phyloP scores from a whole-genome alignment of 179 eudicot species.

The Silene coronaria region DNA sequence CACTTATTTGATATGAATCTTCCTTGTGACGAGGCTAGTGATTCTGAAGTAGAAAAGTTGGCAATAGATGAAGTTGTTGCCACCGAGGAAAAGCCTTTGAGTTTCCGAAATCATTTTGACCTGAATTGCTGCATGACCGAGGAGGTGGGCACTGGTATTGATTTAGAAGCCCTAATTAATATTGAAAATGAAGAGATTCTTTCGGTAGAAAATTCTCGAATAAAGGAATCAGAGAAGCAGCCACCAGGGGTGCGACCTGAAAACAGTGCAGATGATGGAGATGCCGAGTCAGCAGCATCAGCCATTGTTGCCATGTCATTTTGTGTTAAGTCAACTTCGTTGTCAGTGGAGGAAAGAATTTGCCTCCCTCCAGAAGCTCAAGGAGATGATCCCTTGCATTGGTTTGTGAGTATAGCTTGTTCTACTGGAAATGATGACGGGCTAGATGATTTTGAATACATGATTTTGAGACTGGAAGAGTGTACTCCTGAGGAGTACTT shows the following conservation, averaged over 20 bases:
- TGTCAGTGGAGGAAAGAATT: slow-evolving; percentile 3
- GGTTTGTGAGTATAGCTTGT: not conserved
- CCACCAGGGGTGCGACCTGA: not conserved
- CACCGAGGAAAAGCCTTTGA: slow-evolving; percentile 28
- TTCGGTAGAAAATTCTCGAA: slow-evolving; percentile 20
- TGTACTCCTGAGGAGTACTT: slow-evolving; percentile 63
- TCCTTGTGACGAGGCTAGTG: slow-evolving; percentile 47
- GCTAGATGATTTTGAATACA: slow-evolving; percentile 68
- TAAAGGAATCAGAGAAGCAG: slow-evolving; percentile 22
- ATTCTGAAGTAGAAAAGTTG: slow-evolving; percentile 31
- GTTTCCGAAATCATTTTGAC: slow-evolving; percentile 49
- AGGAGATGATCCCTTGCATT: slow-evolving; percentile 15
- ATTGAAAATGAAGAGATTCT: slow-evolving; percentile 38
- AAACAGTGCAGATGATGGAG: slow-evolving; percentile 19
- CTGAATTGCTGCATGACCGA: slow-evolving; percentile 61
- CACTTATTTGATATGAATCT: slow-evolving; percentile 59
- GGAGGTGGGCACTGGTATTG: slow-evolving; percentile 50
- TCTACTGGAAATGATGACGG: not conserved
- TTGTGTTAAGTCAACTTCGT: slow-evolving; percentile 14
- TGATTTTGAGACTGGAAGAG: slow-evolving; percentile 56
- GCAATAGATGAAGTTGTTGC: slow-evolving; percentile 29
- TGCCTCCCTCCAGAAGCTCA: slow-evolving; percentile 29
- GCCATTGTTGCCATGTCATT: slow-evolving; percentile 64
- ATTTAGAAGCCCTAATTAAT: slow-evolving; percentile 62
- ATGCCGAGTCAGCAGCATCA: slow-evolving; percentile 55